Base-by-base conservation (phyloP, 2,329 filamentous ascomycete genomes). In the Teratosphaeria zuluensis region DNA sequence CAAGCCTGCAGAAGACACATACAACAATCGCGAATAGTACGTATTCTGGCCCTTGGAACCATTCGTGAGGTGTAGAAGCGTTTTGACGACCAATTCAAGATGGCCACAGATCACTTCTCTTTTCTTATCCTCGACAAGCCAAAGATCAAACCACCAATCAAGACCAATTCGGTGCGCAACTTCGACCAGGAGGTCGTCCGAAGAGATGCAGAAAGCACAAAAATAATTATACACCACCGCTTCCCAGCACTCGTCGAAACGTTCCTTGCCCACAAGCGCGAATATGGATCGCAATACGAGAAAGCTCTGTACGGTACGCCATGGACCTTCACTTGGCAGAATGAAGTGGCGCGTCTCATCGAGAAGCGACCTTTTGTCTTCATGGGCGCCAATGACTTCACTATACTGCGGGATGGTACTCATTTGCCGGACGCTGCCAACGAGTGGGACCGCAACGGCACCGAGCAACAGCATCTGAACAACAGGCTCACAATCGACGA, bases 221-320 rank as follows among this genome's bases (percentile, higher is more conserved):
- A 62, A 6, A 68, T 72, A 16, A 53, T 72, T 46, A 60, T 73
- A 1, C 70, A 72, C 38, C 58, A 64, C 21, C 59, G 66, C 28
- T 67, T 68, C 31, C 64, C 67, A 4, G 53, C 35, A 2, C 64
- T 73, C 3, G 62, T 68, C 24, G 46, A 57, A 16, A 31, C 55
- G 9, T 72, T 71, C 54, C 64, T 73, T n/a, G 33, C 42, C 3
- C 63, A 70, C 62, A 72, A 72, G 59, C 65, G 63, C 31, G 21
- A 35, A 12, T 58, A 67, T 32, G 69, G 70, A 42, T 68, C 65
- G 3, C 2, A 4, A 16, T 53, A 63, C 58, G 70, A 72, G 53
- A 66, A 68, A 31, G 32, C 33, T 0, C 63, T 72, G 51, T 72
- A 72, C 62, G 31, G 14, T 30, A 53, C 57, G 7, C 53, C 56